phyloP scores from a whole-genome alignment of 2,329 filamentous ascomycete species.

The Venturia carpophila region DNA sequence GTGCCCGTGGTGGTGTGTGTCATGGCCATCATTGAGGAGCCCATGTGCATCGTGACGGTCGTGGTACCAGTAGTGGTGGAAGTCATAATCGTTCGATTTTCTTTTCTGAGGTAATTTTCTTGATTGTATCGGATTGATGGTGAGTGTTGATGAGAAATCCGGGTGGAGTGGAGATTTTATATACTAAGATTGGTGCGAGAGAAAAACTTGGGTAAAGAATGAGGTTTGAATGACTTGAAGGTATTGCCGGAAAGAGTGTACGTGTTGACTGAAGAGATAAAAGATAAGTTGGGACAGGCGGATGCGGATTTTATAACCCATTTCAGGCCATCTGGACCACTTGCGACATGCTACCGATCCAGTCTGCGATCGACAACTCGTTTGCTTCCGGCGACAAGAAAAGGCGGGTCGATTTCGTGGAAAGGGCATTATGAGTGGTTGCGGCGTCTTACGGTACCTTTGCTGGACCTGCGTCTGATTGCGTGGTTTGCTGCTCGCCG shows the following conservation, averaged over 20 bases:
- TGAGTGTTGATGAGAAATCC: slow-evolving; percentile 1
- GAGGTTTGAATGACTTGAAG: not conserved
- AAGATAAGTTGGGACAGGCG: not conserved
- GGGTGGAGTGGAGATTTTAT: not conserved
- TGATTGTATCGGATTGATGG: not conserved
- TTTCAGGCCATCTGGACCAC: not conserved
- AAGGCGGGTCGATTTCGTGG: not conserved
- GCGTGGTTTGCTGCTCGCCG: not conserved
- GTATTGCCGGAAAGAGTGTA: not conserved
- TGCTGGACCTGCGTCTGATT: not conserved
- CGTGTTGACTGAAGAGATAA: not conserved
- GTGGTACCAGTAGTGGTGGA: not conserved
- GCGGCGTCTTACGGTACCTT: not conserved
- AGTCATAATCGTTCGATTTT: not conserved
- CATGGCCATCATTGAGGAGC: not conserved
- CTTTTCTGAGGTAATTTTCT: not conserved
- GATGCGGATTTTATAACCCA: not conserved
- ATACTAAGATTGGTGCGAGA: not conserved
- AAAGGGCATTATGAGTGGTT: not conserved
- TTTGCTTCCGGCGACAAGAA: not conserved
- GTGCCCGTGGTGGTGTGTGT: not conserved
- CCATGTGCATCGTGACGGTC: not conserved
- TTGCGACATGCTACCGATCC: slow-evolving; percentile 1
- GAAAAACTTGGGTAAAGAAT: not conserved
- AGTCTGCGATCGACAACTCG: not conserved